Evolutionary conservation across 2,329 filamentous ascomycete genomes (phyloP), one percentile per base, ranked within the genome.

Genomic region (Tricladium varicosporioides): DNA sequence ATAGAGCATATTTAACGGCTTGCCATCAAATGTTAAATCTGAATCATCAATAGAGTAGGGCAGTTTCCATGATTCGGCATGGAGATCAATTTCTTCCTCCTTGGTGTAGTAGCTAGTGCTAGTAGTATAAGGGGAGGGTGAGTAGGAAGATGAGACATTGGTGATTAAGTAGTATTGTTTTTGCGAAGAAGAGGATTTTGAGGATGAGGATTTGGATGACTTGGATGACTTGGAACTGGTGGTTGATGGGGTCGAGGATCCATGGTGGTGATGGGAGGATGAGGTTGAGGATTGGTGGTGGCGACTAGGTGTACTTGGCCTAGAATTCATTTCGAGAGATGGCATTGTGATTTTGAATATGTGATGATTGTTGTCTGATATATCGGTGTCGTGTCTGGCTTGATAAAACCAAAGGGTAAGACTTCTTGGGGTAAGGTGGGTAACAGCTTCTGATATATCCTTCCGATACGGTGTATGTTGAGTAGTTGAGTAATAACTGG

Each of bases 11-110:
- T 68, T 69, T 18, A 69, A 45, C 2, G 67, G 67, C 22, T 67
- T 69, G 1, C 67, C 67, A 40, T 69, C 66, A 27, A 69, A 69
- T 14, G 59, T 69, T 5, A 69, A 43, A 51, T 69, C 67, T 1
- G 55, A 53, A 48, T 69, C 67, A 22, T 67, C 65, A 48, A 69
- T 69, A 14, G 16, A 61, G 48, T 66, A 67, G 1, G 66, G 63
- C 0, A 63, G 33, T 54, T 61, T 62, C 65, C 65, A 69, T 31
- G 56, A 57, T 33, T 64, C 58, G 2, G 59, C 53, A 11, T 62
- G 43, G 22, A 62, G 53, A 44, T 65, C 63, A 9, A 65, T 54
- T 32, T 53, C 54, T 47, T 57, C 49, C 15, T 57, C 56, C 4
- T 11, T 42, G 15, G 7, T 53, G 15, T 33, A 14, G 11, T 19